Percentiles rank a stretch among this genome's conserved stretches.
Evolutionary conservation across 352 stramenopile genomes (phyloP).

Genomic region (Phytophthora lateralis): DNA sequence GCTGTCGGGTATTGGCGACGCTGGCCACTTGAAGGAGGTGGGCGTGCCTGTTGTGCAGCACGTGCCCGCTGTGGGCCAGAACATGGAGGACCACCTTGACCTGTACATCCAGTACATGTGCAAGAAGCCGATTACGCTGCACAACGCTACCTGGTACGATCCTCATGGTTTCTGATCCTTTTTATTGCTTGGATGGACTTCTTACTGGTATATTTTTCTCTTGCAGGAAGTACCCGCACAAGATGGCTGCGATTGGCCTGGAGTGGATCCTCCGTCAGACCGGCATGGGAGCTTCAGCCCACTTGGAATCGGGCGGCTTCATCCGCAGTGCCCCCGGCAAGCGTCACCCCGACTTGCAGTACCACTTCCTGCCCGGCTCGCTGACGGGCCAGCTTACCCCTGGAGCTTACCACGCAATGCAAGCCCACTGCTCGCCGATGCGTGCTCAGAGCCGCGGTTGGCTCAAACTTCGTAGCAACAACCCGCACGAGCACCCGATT

Average conservation of each 20-base stretch:
- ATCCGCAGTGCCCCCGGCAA: conserved; percentile 66
- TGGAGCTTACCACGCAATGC: conserved; percentile 74
- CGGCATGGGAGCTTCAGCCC: conserved; percentile 76
- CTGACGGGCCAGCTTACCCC: conserved; percentile 46
- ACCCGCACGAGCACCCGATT: conserved; percentile 78
- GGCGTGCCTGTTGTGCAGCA: conserved; percentile 79
- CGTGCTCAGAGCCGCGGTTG: conserved; percentile 84
- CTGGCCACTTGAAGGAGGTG: conserved; percentile 73
- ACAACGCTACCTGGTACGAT: conserved; percentile 82
- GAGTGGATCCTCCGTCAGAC: conserved; percentile 81
- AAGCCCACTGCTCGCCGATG: conserved; percentile 90
- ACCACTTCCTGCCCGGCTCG: conserved; percentile 89
- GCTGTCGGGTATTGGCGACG: conserved; percentile 86
- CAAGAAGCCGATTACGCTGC: conserved; percentile 89
- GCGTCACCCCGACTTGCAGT: conserved; percentile 88
- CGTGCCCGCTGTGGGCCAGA: conserved; percentile 80
- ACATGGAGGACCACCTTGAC: conserved; percentile 91
- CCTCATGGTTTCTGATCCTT: conserved; percentile 2
- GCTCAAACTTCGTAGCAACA: conserved; percentile 76
- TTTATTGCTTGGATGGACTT: conserved; percentile 4
- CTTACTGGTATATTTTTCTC: conserved; percentile 1
- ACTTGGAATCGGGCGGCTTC: conserved; percentile 88
- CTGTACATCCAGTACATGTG: conserved; percentile 91
- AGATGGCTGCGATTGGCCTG: conserved; percentile 85
- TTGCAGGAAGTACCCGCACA: conserved; percentile 80